Evolutionary conservation across 352 stramenopile genomes (phyloP).

Genomic region (Peronospora farinosa): DNA sequence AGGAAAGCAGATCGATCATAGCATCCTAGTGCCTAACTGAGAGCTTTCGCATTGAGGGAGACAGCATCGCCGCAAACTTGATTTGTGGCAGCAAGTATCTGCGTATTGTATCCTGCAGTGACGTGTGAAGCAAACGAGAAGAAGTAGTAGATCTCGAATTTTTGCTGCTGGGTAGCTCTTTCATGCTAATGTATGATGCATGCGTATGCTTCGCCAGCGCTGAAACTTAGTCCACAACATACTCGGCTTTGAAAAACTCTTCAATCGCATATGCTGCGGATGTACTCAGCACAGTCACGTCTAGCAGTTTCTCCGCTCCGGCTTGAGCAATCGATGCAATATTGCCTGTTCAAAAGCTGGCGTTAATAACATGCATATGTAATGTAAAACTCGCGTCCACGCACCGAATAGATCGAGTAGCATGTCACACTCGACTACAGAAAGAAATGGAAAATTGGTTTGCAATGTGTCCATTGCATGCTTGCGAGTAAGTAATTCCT

Average conservation of each 20-base stretch:
- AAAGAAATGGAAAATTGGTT: slow-evolving; percentile 57
- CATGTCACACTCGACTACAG: slow-evolving; percentile 64
- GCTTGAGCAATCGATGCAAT: slow-evolving; percentile 45
- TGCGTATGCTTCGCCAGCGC: not conserved
- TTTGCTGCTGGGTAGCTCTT: not conserved
- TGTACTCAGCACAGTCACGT: slow-evolving; percentile 56
- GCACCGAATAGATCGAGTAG: slow-evolving; percentile 71
- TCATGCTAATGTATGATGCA: not conserved
- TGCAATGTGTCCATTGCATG: slow-evolving; percentile 40
- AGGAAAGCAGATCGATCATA: slow-evolving; percentile 43
- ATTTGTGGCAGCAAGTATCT: not conserved
- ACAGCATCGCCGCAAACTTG: slow-evolving; percentile 23
- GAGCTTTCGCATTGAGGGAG: slow-evolving; percentile 47
- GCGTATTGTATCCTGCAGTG: not conserved
- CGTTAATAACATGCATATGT: slow-evolving; percentile 1
- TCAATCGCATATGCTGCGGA: slow-evolving; percentile 53
- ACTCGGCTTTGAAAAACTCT: slow-evolving; percentile 68
- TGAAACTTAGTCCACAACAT: slow-evolving; percentile 40
- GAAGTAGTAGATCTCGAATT: not conserved
- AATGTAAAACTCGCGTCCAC: slow-evolving; percentile 2
- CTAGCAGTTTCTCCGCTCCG: slow-evolving; percentile 45
- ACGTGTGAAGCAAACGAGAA: not conserved
- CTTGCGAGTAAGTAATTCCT: slow-evolving; percentile 38
- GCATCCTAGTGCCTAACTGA: slow-evolving; percentile 53
- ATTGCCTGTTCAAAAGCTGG: slow-evolving; percentile 29